Conservation (phyloP, 2,329 filamentous ascomycete species). For the Aspergillus sp. region DNA sequence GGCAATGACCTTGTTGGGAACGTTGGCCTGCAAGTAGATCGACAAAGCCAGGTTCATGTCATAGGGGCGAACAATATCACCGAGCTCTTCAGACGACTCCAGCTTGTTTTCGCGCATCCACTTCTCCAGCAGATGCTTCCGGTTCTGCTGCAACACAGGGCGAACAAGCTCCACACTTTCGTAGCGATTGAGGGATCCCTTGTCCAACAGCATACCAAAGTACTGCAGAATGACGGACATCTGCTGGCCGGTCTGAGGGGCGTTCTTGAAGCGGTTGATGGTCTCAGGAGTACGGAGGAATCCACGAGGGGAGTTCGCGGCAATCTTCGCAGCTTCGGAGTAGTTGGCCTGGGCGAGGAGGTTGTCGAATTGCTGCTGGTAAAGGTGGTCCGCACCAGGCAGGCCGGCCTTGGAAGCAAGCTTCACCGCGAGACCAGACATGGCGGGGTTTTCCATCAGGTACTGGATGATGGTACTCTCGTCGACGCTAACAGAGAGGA, state of each 20-base stretch:
- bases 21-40: constrained; percentile 88
- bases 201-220: constrained; percentile 95
- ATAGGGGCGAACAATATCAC: constrained; percentile 87
- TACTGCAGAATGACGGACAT: constrained; percentile 96
- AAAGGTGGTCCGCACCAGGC: constrained; percentile 90
- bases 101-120: constrained; percentile 97
- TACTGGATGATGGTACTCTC: constrained; percentile 91
- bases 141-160: constrained; percentile 87
- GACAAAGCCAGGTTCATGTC: constrained; percentile 83
- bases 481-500: constrained; percentile 89
- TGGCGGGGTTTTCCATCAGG: constrained; percentile 92
- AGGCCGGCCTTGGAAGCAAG: constrained; percentile 91
- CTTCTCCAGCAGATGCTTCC: constrained; percentile 95
- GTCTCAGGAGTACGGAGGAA: constrained; percentile 94
- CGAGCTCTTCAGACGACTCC: constrained; percentile 92
- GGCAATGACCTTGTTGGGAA: constrained; percentile 90
- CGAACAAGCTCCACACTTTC: constrained; percentile 92
- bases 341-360: constrained; percentile 78
- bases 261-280: constrained; percentile 90
- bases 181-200: constrained; percentile 86
- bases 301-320: constrained; percentile 91
- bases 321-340: constrained; percentile 87
- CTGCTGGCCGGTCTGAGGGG: constrained; percentile 69
- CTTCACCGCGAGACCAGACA: constrained; percentile 90
- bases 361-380: constrained; percentile 88